These are phyloP conservation scores for Ogataea wickerhamii DNA, from an alignment of 805 yeast genomes.

Conservation along the genomic window DNA sequence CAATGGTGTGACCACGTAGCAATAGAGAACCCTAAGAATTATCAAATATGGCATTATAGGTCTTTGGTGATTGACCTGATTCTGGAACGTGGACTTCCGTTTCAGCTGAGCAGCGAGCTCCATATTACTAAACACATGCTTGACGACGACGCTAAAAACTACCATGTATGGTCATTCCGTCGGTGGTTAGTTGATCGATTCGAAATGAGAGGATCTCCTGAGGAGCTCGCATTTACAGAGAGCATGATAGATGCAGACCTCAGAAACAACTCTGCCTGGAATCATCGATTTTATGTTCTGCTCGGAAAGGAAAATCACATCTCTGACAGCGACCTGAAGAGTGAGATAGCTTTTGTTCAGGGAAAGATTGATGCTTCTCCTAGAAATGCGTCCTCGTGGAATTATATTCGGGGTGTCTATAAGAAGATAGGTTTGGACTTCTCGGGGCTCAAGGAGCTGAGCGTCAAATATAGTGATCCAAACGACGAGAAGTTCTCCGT, in stretches of 20 bases:
- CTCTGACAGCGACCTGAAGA: constrained; percentile 40
- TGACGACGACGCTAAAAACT: constrained; percentile 79
- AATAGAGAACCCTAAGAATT: constrained; percentile 77
- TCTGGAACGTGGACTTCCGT: constrained; percentile 18
- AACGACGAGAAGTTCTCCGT: constrained; percentile 38
- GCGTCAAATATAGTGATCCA: constrained; percentile 37
- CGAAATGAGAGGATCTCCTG: constrained; percentile 38
- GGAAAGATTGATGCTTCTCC: constrained; percentile 57
- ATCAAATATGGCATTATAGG: constrained; percentile 96
- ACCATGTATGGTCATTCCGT: constrained; percentile 93
- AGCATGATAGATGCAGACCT: constrained; percentile 56
- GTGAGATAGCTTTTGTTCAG: constrained; percentile 41
- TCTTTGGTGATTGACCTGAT: constrained; percentile 51
- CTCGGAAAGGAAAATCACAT: constrained; percentile 23
- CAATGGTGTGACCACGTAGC: constrained; percentile 80
- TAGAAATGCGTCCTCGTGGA: constrained; percentile 84
- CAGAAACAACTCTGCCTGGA: constrained; percentile 92
- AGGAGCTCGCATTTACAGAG: constrained; percentile 53
- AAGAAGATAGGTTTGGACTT: constrained; percentile 28
- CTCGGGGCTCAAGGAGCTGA: constrained; percentile 42
- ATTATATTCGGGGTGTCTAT: constrained; percentile 64
- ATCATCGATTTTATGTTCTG: constrained; percentile 66
- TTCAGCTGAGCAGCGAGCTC: constrained; percentile 52
- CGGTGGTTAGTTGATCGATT: constrained; percentile 74
- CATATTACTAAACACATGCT: constrained; percentile 67